Evolutionary conservation across 768 basidiomycete genomes (phyloP), one percentile per base, ranked within the genome.

Genomic region (Artomyces pyxidatus): DNA sequence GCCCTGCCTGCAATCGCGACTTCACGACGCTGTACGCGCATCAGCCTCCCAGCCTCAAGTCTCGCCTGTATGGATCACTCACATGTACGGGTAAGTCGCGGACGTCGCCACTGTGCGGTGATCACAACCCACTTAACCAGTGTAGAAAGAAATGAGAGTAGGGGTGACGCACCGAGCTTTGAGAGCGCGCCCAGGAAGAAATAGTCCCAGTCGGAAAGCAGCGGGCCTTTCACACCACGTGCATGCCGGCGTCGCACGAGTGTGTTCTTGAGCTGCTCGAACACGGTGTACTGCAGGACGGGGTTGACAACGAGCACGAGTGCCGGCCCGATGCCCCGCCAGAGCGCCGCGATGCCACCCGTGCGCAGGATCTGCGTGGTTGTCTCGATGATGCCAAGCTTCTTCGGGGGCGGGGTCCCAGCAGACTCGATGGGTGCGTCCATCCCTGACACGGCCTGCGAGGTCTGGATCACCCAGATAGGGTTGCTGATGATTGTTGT

Each of bases 381-480:
- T 1, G 85, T 88, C 59, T 86, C 76, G 16, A 82, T 48, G 47
- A 87, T 71, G 11, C 81, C 75, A 21, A 83, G 76, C 52, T 78
- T 80, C 61, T 70, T 75, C 41, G 68, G 62, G 6, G 65, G 50
- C 8, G 58, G 51, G 19, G 64, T 63, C 6, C 64, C 32, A n/a
- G 54, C 23, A 44, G n/a, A 41, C 23, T n/a, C 50, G 35, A 47
- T 51, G 14, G 38, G 44, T 2, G 32, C 49, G 40, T 72, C 61
- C 65, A 80, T 65, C 28, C 77, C 80, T 43, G 72, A 76, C 27
- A 86, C 83, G 8, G 87, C 83, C 63, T 95, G 92, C 7, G 85
- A 84, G 5, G 91, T 92, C 63, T 98, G 93, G 19, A 98, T 74
- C 42, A 96, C 92, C 96, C 96, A 99, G 52, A 98, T 85, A 3